Evolutionary conservation across 2,329 filamentous ascomycete genomes (phyloP).

Genomic region (Paraphoma chrysanthemicola): DNA sequence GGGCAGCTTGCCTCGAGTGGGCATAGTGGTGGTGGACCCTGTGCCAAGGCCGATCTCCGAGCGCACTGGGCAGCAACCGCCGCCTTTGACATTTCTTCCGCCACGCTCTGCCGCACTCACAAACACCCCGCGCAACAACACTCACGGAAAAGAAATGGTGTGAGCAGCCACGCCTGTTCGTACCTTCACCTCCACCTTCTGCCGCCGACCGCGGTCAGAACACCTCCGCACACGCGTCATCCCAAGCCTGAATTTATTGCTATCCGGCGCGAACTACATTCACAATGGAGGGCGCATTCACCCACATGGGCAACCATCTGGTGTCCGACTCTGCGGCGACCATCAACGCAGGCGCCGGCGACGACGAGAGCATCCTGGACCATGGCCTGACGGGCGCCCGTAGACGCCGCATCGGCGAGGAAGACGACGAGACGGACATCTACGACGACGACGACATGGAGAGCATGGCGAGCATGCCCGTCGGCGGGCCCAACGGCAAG

Average conservation of each 20-base stretch:
- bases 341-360: constrained; percentile 87
- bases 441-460: constrained; percentile 78
- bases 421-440: constrained; percentile 90
- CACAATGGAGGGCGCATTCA: constrained; percentile 85
- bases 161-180: constrained; percentile 14
- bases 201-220: constrained; percentile 5
- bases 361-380: constrained; percentile 85
- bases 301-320: constrained; percentile 84
- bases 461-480: constrained; percentile 79
- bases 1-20: neutral
- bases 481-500: constrained; percentile 74
- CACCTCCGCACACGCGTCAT: neutral
- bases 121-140: constrained; percentile 21
- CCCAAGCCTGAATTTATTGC: neutral
- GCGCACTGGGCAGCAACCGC: neutral
- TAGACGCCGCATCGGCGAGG: constrained; percentile 63
- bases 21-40: neutral
- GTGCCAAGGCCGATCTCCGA: neutral
- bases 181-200: constrained; percentile 1
- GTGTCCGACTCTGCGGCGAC: constrained; percentile 83
- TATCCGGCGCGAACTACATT: constrained; percentile 7
- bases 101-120: constrained; percentile 26
- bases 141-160: constrained; percentile 32
- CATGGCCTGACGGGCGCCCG: constrained; percentile 64
- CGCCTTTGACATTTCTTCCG: constrained; percentile 17